phyloP scores from a whole-genome alignment of 192 early-diverging fungal species.

The Coemansia sp. region DNA sequence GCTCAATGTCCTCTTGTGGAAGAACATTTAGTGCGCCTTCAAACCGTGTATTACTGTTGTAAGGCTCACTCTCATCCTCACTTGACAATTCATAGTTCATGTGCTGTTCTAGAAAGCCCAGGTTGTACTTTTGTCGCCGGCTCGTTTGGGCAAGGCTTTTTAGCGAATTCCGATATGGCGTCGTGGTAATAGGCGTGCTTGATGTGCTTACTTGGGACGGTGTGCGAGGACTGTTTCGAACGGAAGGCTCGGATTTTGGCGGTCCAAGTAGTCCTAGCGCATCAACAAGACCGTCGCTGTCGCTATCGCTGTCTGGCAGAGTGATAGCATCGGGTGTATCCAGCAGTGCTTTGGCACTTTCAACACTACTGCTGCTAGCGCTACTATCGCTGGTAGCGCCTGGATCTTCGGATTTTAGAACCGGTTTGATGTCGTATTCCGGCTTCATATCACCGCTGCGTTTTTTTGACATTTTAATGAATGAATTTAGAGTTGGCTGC shows the following conservation, averaged over 20 bases:
- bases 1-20: conserved; percentile 9
- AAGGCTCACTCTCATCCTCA: conserved; percentile 10
- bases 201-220: not conserved
- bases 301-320: conserved; percentile 25
- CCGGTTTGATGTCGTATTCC: conserved; percentile 1
- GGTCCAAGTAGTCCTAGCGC: conserved; percentile 24
- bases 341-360: not conserved
- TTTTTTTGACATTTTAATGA: not conserved
- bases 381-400: not conserved
- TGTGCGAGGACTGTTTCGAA: not conserved
- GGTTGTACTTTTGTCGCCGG: conserved; percentile 24
- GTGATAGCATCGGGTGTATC: not conserved
- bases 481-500: conserved; percentile 7
- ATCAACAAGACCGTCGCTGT: conserved; percentile 31
- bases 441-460: not conserved
- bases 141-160: conserved; percentile 37
- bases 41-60: not conserved
- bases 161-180: conserved; percentile 33
- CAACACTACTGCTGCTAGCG: conserved; percentile 6
- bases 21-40: conserved; percentile 5
- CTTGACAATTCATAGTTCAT: conserved; percentile 1
- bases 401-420: not conserved
- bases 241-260: not conserved
- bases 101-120: conserved; percentile 32
- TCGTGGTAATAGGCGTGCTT: not conserved